A percentile compares a stretch with the other conserved stretches of the same genome.
Evolutionary conservation across 805 yeast genomes (phyloP).

Genomic region (Teunomyces cretensis): DNA sequence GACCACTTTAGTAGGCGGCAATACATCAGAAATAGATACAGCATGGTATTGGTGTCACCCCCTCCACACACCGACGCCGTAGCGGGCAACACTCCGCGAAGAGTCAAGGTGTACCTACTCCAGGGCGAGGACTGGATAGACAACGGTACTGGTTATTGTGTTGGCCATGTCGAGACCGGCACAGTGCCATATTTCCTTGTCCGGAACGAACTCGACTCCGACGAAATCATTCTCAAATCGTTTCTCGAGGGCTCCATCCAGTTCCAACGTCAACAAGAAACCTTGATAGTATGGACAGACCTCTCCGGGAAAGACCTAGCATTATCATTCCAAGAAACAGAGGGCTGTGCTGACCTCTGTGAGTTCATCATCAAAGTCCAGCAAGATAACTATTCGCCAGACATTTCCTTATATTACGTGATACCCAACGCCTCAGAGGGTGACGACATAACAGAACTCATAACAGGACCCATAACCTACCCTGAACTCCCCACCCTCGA

Average conservation of each 20-base stretch:
- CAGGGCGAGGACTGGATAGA: constrained; percentile 86
- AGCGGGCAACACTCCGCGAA: constrained; percentile 47
- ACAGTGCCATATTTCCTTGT: constrained; percentile 65
- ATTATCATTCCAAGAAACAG: constrained; percentile 85
- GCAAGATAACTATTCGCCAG: constrained; percentile 52
- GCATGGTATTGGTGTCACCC: constrained; percentile 3
- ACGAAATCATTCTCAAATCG: constrained; percentile 61
- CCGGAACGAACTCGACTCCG: constrained; percentile 62
- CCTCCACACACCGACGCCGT: neutral
- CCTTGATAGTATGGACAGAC: constrained; percentile 93
- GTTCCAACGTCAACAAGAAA: constrained; percentile 92
- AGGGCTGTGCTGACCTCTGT: constrained; percentile 82
- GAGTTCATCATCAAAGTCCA: constrained; percentile 75
- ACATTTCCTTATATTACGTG: constrained; percentile 62
- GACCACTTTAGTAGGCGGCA: neutral
- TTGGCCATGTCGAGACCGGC: constrained; percentile 57
- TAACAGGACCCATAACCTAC: constrained; percentile 74
- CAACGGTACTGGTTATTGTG: constrained; percentile 88
- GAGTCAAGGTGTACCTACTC: constrained; percentile 89
- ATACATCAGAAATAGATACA: neutral
- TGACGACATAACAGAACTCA: constrained; percentile 66
- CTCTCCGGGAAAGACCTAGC: constrained; percentile 74
- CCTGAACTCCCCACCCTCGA: constrained; percentile 58
- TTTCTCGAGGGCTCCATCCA: constrained; percentile 72
- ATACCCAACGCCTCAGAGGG: constrained; percentile 46